Conservation (phyloP, 306 rosid species). For the Fragaria ananassa region DNA sequence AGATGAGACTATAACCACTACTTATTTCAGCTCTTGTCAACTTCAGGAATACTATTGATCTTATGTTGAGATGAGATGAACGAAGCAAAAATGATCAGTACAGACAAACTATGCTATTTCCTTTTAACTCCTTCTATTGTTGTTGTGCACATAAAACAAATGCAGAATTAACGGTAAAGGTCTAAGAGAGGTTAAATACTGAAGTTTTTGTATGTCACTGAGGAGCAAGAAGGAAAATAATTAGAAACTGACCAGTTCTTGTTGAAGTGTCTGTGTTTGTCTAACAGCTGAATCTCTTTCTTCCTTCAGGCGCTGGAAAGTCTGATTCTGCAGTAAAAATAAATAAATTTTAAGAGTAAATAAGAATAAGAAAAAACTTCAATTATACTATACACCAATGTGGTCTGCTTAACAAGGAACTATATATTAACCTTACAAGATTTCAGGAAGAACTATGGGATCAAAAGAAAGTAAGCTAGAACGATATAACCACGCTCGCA, state of each 20-base stretch:
- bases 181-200: neutral
- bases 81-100: neutral
- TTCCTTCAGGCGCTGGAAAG: slow-evolving; percentile 62
- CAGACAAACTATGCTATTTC: neutral
- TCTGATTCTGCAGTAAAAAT: slow-evolving; percentile 38
- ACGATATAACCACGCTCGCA: neutral
- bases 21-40: neutral
- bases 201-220: neutral
- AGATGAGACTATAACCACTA: neutral
- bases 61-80: neutral
- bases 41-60: neutral
- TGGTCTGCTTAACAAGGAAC: neutral
- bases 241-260: slow-evolving; percentile 62
- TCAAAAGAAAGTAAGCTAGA: neutral
- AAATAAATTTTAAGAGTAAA: slow-evolving; percentile 8
- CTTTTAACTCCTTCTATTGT: neutral
- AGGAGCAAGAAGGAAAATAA: slow-evolving; percentile 3
- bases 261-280: slow-evolving; percentile 75
- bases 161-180: neutral
- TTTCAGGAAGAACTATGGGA: neutral
- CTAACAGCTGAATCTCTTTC: slow-evolving; percentile 74
- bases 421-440: neutral
- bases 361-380: neutral
- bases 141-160: neutral
- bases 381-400: slow-evolving; percentile 12